phyloP scores from a whole-genome alignment of 2,329 filamentous ascomycete genomes.

The Dothistroma pini region DNA sequence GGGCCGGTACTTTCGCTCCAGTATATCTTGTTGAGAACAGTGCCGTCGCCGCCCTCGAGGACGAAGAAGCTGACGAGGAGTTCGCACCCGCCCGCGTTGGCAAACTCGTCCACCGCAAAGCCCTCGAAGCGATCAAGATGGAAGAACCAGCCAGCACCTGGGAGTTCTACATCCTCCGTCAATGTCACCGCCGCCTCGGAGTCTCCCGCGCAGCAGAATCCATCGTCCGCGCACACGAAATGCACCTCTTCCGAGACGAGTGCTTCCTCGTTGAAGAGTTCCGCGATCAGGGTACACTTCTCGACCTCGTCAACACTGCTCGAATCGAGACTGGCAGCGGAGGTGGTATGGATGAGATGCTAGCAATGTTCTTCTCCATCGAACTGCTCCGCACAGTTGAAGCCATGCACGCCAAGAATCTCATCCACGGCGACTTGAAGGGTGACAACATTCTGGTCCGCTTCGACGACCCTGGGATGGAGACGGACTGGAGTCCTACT shows the following conservation, averaged over 20 bases:
- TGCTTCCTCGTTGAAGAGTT: slow-evolving; percentile 86
- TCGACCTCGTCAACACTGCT: slow-evolving; percentile 91
- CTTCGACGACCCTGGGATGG: slow-evolving; percentile 53
- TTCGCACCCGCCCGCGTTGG: slow-evolving; percentile 53
- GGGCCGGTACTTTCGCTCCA: slow-evolving; percentile 89
- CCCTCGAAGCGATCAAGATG: slow-evolving; percentile 88
- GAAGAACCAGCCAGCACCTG: slow-evolving; percentile 83
- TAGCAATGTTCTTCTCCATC: slow-evolving; percentile 93
- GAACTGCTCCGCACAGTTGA: slow-evolving; percentile 90
- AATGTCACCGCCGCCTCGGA: slow-evolving; percentile 72
- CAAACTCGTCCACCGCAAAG: slow-evolving; percentile 55
- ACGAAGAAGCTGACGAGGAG: slow-evolving; percentile 46
- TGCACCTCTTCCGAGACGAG: slow-evolving; percentile 89
- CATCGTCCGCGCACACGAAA: slow-evolving; percentile 77
- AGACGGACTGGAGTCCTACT: slow-evolving; percentile 53
- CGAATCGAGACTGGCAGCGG: slow-evolving; percentile 55
- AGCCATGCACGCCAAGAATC: slow-evolving; percentile 70
- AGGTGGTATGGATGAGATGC: slow-evolving; percentile 78
- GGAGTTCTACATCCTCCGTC: slow-evolving; percentile 95
- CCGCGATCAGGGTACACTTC: slow-evolving; percentile 81
- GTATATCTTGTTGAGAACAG: slow-evolving; percentile 83
- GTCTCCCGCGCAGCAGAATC: slow-evolving; percentile 67
- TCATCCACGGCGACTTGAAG: slow-evolving; percentile 93
- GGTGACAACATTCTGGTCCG: slow-evolving; percentile 92
- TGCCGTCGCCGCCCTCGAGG: slow-evolving; percentile 23